Conservation (phyloP, 441 rosid species). For the Arabidopsis lyrata region DNA sequence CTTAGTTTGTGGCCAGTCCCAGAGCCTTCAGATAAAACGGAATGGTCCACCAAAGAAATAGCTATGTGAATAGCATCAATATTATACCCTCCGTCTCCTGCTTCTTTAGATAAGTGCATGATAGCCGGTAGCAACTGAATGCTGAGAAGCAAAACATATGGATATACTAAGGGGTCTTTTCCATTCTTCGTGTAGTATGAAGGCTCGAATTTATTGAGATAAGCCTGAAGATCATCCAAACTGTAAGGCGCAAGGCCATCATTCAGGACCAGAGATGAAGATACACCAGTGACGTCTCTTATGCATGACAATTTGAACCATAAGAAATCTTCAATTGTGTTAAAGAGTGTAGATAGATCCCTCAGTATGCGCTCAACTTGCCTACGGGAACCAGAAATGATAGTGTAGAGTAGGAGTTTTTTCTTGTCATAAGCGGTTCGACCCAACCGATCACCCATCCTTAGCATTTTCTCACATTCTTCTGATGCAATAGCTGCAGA, state of each 20-base stretch:
- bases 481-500: slow-evolving; percentile 88
- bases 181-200: slow-evolving; percentile 93
- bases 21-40: slow-evolving; percentile 73
- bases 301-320: slow-evolving; percentile 89
- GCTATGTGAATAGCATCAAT: slow-evolving; percentile 85
- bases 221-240: slow-evolving; percentile 92
- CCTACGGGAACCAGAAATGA: slow-evolving; percentile 89
- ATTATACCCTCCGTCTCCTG: slow-evolving; percentile 74
- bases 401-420: slow-evolving; percentile 85
- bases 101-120: slow-evolving; percentile 77
- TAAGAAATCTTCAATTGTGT: slow-evolving; percentile 93
- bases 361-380: slow-evolving; percentile 83
- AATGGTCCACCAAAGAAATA: slow-evolving; percentile 81
- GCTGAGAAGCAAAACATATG: slow-evolving; percentile 86
- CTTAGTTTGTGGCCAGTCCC: slow-evolving; percentile 72
- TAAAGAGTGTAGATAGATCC: slow-evolving; percentile 81
- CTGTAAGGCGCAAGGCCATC: slow-evolving; percentile 79
- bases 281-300: slow-evolving; percentile 61
- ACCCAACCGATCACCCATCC: slow-evolving; percentile 92
- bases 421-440: slow-evolving; percentile 93
- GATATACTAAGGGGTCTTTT: slow-evolving; percentile 94
- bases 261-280: slow-evolving; percentile 67
- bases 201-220: slow-evolving; percentile 92
- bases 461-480: slow-evolving; percentile 94
- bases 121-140: slow-evolving; percentile 86